Base-by-base conservation (phyloP, 2,329 filamentous ascomycete genomes). In the Exophiala mesophila region DNA sequence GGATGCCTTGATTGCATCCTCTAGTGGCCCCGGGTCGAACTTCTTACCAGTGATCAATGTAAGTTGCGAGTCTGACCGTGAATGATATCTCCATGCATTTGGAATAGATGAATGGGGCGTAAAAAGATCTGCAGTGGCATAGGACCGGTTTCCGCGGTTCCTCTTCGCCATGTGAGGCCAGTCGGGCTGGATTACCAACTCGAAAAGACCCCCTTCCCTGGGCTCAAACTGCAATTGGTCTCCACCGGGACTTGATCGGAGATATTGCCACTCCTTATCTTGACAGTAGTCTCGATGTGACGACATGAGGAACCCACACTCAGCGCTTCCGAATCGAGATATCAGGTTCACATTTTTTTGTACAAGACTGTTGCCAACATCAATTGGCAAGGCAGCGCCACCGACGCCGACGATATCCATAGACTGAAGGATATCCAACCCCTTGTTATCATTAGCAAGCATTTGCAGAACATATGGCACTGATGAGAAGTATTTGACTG, bases 11-110 rank as follows among this genome's bases (percentile, higher is more conserved):
- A 83, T 69, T 0, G 66, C 67, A 2, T 69, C 72, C 57, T 85
- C 81, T 3, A 83, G 57, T 0, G 76, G 74, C 2, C 74, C 72
- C 1, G 80, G 80, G 51, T 83, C 78, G 46, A 84, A 82, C 52
- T 84, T 85, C 64, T 83, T 83, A 2, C 81, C 80, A 5, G 79
- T 84, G 7, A 76, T 64, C 3, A 85, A 66, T 0, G 75, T 76
- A 24, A 84, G 69, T 39, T 78, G 78, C 3, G 76, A 71, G 51
- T 85, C 82, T 1, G 72, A 71, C 28, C 81, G 66, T 1, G 74
- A 77, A 39, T 80, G 70, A 53, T 83, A 83, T 23, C 71, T 69
- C 79, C 80, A 85, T 0, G 77, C 76, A 40, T 73, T 63, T 0
- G 60, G 43, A 5, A 77, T 74, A 0, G 50, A 63, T 1, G 67